These are phyloP conservation scores for Phialophora expanda DNA, from an alignment of 2,329 filamentous ascomycete species.

Conservation along the genomic window DNA sequence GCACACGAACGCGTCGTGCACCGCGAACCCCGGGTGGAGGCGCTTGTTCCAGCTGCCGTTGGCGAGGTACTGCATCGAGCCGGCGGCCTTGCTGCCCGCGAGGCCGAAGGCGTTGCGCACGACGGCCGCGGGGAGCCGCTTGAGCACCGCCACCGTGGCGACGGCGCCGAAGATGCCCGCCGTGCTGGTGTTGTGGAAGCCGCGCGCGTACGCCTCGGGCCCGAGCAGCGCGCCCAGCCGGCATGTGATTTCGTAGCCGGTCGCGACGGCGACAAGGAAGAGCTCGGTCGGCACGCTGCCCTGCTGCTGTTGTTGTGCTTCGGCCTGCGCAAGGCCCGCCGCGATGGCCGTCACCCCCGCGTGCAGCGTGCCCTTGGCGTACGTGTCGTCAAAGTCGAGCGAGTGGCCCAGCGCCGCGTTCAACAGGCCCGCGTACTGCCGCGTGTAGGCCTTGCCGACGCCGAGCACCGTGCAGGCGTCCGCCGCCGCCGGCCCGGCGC, in stretches of 20 bases:
- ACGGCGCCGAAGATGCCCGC: slow-evolving; percentile 48
- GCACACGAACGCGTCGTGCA: slow-evolving; percentile 48
- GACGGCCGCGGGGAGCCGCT: slow-evolving; percentile 35
- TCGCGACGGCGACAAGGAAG: slow-evolving; percentile 44
- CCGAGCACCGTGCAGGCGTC: slow-evolving; percentile 33
- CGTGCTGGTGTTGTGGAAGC: slow-evolving; percentile 48
- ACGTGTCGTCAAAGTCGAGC: slow-evolving; percentile 55
- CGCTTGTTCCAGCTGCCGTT: slow-evolving; percentile 50
- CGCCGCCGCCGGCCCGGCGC: too few relatives aligned
- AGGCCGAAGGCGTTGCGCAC: slow-evolving; percentile 47
- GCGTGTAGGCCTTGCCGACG: slow-evolving; percentile 36
- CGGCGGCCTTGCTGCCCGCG: slow-evolving; percentile 47
- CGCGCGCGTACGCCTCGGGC: slow-evolving; percentile 44
- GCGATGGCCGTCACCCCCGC: slow-evolving; percentile 48
- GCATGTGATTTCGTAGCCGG: slow-evolving; percentile 45
- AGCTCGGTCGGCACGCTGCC: too few relatives aligned
- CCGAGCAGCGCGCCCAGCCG: slow-evolving; percentile 45
- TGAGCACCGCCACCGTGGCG: slow-evolving; percentile 43
- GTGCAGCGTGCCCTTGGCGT: slow-evolving; percentile 50
- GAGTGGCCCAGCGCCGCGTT: slow-evolving; percentile 53
- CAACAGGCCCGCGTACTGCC: slow-evolving; percentile 50
- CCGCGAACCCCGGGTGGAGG: slow-evolving; percentile 48
- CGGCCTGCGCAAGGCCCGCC: slow-evolving; percentile 42
- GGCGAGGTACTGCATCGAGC: slow-evolving; percentile 49
- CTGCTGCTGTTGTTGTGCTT: slow-evolving; percentile 33